Conservation (phyloP, 306 rosid species). For the Citrullus amarus region DNA sequence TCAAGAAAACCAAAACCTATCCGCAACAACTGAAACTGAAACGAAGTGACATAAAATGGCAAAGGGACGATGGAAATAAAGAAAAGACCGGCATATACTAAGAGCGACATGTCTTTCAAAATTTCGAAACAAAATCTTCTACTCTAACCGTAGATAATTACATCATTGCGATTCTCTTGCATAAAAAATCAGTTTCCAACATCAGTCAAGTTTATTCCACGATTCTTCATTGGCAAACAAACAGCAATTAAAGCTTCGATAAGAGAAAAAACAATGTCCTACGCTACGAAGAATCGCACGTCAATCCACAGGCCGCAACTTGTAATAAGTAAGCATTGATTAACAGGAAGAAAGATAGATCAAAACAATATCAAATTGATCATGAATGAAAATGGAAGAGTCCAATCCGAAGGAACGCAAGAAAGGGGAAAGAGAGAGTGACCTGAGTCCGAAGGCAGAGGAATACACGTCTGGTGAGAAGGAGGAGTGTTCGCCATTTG, state of each 20-base stretch:
- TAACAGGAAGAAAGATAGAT: not conserved
- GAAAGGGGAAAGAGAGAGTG: conserved; percentile 6
- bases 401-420: not conserved
- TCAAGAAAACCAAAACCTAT: not conserved
- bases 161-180: not conserved
- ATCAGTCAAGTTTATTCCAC: not conserved
- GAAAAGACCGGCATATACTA: not conserved
- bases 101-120: not conserved
- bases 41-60: not conserved
- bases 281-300: not conserved
- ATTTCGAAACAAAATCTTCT: not conserved
- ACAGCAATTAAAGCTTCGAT: not conserved
- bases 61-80: not conserved
- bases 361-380: not conserved
- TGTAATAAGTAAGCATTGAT: not conserved
- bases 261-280: not conserved
- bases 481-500: conserved; percentile 47
- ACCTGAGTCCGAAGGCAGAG: conserved; percentile 44
- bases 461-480: conserved; percentile 29
- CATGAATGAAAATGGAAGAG: not conserved
- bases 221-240: conserved; percentile 12
- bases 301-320: not conserved
- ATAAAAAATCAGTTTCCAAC: not conserved
- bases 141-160: not conserved
- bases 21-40: not conserved